Evolutionary conservation across 2,329 filamentous ascomycete species (phyloP).

Genomic region (Colletotrichum kahawae): DNA sequence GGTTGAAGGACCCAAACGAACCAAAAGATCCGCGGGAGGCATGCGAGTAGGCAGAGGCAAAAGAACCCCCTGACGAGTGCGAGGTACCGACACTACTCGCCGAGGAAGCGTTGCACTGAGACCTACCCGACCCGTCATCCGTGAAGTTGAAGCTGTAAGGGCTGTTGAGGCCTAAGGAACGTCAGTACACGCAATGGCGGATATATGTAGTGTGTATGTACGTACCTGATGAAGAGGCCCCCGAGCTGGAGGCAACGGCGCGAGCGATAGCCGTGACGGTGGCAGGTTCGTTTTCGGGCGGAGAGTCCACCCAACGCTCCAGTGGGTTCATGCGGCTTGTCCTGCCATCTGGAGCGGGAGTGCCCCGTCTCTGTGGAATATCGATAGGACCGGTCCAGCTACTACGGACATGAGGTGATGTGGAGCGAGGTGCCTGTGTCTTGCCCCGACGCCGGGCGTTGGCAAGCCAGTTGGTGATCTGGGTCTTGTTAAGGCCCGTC

Average conservation of each 20-base stretch:
- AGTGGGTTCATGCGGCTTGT: constrained; percentile 56
- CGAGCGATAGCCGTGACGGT: constrained; percentile 63
- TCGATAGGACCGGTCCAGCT: constrained; percentile 70
- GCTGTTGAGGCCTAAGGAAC: constrained; percentile 54
- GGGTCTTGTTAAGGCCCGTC: constrained; percentile 81
- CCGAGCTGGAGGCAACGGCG: constrained; percentile 59
- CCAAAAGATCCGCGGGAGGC: constrained; percentile 62
- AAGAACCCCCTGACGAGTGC: constrained; percentile 63
- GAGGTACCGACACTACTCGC: constrained; percentile 66
- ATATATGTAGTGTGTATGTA: not conserved
- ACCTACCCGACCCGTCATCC: constrained; percentile 65
- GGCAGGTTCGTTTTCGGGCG: constrained; percentile 64
- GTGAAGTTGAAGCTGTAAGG: constrained; percentile 62
- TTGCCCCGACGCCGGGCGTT: constrained; percentile 87
- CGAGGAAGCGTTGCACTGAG: constrained; percentile 64
- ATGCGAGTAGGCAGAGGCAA: constrained; percentile 63
- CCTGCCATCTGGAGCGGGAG: constrained; percentile 52
- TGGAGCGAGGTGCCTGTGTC: constrained; percentile 69
- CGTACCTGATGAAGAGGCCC: constrained; percentile 37
- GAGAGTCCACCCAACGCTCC: constrained; percentile 64
- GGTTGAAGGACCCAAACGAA: constrained; percentile 52
- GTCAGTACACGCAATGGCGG: not conserved
- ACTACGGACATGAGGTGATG: constrained; percentile 71
- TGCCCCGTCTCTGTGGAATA: constrained; percentile 68
- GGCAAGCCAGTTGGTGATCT: constrained; percentile 92